Evolutionary conservation across 2,329 filamentous ascomycete genomes (phyloP), one percentile per base, ranked within the genome.

Genomic region (Pseudocercospora pini-densiflorae): DNA sequence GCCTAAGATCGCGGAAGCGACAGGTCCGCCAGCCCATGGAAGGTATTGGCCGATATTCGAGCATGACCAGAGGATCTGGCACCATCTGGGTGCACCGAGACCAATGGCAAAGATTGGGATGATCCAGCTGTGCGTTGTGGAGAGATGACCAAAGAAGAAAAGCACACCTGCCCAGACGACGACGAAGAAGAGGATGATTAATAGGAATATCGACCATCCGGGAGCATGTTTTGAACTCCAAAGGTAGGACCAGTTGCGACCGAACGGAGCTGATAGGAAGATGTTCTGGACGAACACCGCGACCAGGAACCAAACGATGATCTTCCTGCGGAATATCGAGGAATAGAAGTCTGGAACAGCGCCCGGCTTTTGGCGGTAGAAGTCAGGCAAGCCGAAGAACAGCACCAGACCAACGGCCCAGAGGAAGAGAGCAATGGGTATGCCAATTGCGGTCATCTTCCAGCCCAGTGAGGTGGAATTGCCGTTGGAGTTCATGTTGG

Each of bases 221-320:
- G 84, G 81, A 2, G 86, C 85, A 71, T 87, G 83, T 49, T 84
- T 79, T 19, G 85, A 86, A 59, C 80, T 81, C 84, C 87, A 90
- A 21, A 90, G 82, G 79, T 84, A 91, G 49, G 81, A 80, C 89
- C 89, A 91, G 75, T 89, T 90, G 61, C 89, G 85, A 49, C 89
- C 89, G 72, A 90, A 90, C 0, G 86, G 87, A 0, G 88, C 84
- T 24, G 86, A 87, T 29, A 90, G 82, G 79, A 88, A 90, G 82
- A 88, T 89, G 77, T 90, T 90, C 73, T 90, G 88, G 33, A 90
- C 77, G 65, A 89, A 79, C 49, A 90, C 86, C 3, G 86, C 84
- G 64, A 88, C 78, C 76, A 90, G 87, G 79, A 89, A 90, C 88
- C 88, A 90, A 12, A 89, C 80, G 53, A 90, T 84, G 66, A 90